Evolutionary conservation across 1,284 basidiomycete species (phyloP).

Genomic region (Leccinum colubrinum): DNA sequence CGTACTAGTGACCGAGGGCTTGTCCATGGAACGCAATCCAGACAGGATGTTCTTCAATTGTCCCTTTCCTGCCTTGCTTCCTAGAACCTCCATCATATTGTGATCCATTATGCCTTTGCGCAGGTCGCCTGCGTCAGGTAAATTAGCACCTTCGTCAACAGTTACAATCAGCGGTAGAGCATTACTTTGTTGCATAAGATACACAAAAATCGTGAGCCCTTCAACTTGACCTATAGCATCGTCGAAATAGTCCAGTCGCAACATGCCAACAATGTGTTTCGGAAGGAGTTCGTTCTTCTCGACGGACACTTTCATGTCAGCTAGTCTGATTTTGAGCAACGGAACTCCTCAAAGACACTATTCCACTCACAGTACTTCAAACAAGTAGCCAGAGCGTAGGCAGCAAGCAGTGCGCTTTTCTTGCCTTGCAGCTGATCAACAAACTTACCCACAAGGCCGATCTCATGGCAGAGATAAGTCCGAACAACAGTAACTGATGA

Average conservation of each 20-base stretch:
- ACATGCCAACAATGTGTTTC: slow-evolving; percentile 13
- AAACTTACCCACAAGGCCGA: background rate
- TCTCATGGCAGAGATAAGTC: background rate
- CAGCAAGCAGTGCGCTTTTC: no score
- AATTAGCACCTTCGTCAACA: background rate
- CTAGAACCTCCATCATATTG: no score
- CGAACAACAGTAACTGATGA: background rate
- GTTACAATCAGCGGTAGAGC: background rate
- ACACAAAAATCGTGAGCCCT: slow-evolving; percentile 11
- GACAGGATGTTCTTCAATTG: no score
- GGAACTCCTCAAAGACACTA: no score
- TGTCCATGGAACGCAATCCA: no score
- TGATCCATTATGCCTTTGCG: slow-evolving; percentile 9
- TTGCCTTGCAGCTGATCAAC: no score
- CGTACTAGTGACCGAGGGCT: no score
- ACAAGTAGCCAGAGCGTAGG: no score
- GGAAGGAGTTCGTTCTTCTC: background rate
- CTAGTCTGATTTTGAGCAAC: slow-evolving; percentile 2
- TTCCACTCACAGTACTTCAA: no score
- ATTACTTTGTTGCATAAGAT: slow-evolving; percentile 17
- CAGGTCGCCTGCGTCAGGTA: slow-evolving; percentile 11
- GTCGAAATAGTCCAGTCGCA: slow-evolving; percentile 13
- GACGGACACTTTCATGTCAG: slow-evolving; percentile 10
- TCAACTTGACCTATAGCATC: slow-evolving; percentile 12
- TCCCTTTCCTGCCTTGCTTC: no score